Percentiles rank a stretch among this genome's conserved stretches.
phyloP scores from a whole-genome alignment of 352 stramenopile genomes.

The Phytophthora crassamura region DNA sequence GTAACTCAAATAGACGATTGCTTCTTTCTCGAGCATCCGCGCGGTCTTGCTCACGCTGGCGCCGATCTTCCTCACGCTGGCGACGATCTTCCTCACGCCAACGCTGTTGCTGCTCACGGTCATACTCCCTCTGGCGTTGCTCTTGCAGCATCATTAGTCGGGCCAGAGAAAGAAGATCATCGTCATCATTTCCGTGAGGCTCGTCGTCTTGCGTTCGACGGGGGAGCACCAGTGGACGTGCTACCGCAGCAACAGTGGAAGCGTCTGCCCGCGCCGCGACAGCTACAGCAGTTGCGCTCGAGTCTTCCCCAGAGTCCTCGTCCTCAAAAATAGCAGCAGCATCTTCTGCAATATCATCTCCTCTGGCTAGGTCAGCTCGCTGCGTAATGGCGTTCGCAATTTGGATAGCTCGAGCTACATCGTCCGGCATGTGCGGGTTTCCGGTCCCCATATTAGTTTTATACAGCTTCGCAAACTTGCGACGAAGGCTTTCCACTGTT shows the following conservation, averaged over 20 bases:
- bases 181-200: not conserved
- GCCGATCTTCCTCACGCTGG: slow-evolving; percentile 11
- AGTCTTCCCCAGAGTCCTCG: not conserved
- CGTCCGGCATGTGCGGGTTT: not conserved
- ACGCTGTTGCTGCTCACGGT: slow-evolving; percentile 5
- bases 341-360: not conserved
- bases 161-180: slow-evolving; percentile 1
- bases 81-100: slow-evolving; percentile 5
- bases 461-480: too few relatives aligned
- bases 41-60: slow-evolving; percentile 8
- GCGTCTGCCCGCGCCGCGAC: too few relatives aligned
- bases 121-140: slow-evolving; percentile 1
- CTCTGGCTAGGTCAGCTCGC: not conserved
- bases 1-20: slow-evolving; percentile 1
- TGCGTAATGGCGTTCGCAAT: not conserved
- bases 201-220: too few relatives aligned
- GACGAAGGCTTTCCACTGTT: too few relatives aligned
- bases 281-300: too few relatives aligned
- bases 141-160: slow-evolving; percentile 1
- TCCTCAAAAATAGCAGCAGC: not conserved
- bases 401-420: not conserved
- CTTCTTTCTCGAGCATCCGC: slow-evolving; percentile 6
- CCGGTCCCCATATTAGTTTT: too few relatives aligned
- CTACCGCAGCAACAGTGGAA: not conserved
- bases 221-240: not conserved